A percentile compares a stretch with the other conserved stretches of the same genome.
Conservation (phyloP, 169 alveolate genomes). For the Plasmodium vinckei region DNA sequence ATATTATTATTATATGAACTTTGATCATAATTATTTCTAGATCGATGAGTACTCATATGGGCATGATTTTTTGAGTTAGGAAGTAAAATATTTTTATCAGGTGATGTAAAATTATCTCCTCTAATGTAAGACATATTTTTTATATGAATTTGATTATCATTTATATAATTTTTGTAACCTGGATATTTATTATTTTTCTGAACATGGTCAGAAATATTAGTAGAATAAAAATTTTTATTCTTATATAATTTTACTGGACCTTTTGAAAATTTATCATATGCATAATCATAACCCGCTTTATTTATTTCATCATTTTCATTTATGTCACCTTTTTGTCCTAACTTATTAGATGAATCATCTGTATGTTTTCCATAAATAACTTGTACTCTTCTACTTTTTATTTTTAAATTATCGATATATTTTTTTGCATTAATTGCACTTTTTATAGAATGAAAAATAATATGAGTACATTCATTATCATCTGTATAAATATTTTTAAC, state of each 20-base stretch:
- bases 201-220: no score
- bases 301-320: neutral
- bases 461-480: conserved; percentile 57
- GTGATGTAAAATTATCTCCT: neutral
- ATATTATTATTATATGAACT: neutral
- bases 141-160: neutral
- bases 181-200: no score
- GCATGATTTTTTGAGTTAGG: neutral
- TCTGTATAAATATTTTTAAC: conserved; percentile 18
- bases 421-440: conserved; percentile 61
- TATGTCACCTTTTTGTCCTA: neutral
- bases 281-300: neutral
- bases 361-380: conserved; percentile 27
- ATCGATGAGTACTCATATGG: neutral
- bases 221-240: conserved; percentile 36
- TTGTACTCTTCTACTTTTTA: conserved; percentile 64
- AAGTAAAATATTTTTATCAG: neutral
- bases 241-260: conserved; percentile 38
- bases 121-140: neutral
- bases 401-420: conserved; percentile 33
- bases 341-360: neutral
- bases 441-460: neutral
- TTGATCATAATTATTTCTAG: neutral
- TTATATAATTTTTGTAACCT: no score
- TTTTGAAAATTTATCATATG: neutral